Base-by-base conservation (phyloP, 1,139 yeast genomes). In the Scheffersomyces illinoinensis region DNA sequence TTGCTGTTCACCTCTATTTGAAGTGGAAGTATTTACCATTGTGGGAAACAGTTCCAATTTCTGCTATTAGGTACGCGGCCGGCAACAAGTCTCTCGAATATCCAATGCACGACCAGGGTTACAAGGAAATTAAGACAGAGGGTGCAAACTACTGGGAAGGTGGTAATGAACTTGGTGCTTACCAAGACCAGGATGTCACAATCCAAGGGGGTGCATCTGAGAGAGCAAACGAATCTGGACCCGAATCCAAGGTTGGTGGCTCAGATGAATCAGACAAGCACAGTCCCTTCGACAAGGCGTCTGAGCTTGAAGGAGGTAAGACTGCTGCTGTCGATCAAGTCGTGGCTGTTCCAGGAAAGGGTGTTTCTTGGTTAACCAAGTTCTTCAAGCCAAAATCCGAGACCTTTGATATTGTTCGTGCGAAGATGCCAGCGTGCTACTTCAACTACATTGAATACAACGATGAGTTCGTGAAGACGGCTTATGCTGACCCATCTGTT, bases 11-110 rank as follows among this genome's bases (percentile, higher is more conserved):
- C 67, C 56, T 88, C 46, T 88, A 81, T 71, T 76, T 85, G 70
- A 86, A 86, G 71, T 72, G 82, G 71, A 82, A 72, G 62, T 88
- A 88, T 70, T 79, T 85, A 57, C 87, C 91, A 53, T 73, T 89
- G 59, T 76, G 86, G 66, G 91, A 85, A 66, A 78, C 82, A 50
- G 91, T 90, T 56, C 95, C 98, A 62, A 83, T 96, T 56, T 85
- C 91, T 58, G 92, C 91, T 4, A 80, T 90, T 62, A 79, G 79
- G 62, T 82, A 83, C 64, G 86, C 89, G 50, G 79, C 85, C 62
- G 89, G 88, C 61, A 87, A 82, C 60, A 56, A 71, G 1, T 71
- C 79, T n/a, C 76, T 73, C 67, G 83, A 72, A 57, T 81, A 81
- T 66, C 87, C 92, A 64, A 74, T 72, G 71, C 74, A 78, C 51